Conservation (phyloP, 2,329 filamentous ascomycete genomes). For the Trichoderma asperellum region DNA sequence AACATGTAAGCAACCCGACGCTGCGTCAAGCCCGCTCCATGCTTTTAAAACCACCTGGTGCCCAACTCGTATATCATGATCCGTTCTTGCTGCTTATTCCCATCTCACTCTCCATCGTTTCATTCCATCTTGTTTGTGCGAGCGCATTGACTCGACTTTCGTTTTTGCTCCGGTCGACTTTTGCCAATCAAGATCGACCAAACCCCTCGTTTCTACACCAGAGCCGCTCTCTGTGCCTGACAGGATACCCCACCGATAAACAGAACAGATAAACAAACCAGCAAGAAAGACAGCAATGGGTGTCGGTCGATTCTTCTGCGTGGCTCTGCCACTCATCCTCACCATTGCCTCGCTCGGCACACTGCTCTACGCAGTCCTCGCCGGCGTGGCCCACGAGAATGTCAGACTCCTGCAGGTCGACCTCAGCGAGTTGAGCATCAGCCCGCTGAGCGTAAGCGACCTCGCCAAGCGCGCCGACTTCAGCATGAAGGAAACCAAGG, state of each 20-base stretch:
- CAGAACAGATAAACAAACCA: background rate
- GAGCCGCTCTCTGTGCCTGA: constrained; percentile 6
- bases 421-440: constrained; percentile 58
- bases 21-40: constrained; percentile 22
- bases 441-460: constrained; percentile 33
- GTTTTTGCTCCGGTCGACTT: constrained; percentile 16
- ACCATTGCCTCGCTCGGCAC: constrained; percentile 78
- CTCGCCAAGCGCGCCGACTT: constrained; percentile 32
- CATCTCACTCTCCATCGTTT: constrained; percentile 6
- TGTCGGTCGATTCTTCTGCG: constrained; percentile 80
- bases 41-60: constrained; percentile 28
- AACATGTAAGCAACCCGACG: constrained; percentile 6
- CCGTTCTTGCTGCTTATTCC: background rate
- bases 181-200: background rate
- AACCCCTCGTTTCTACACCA: constrained; percentile 10
- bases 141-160: constrained; percentile 16
- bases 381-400: constrained; percentile 59
- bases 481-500: constrained; percentile 30
- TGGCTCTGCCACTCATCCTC: constrained; percentile 82
- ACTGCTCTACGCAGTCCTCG: constrained; percentile 60
- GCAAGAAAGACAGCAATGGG: constrained; percentile 47
- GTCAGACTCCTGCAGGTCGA: constrained; percentile 66
- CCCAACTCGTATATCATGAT: constrained; percentile 18
- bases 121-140: constrained; percentile 18
- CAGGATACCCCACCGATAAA: constrained; percentile 19